Base-by-base conservation (phyloP, 2,329 filamentous ascomycete genomes). In the Cadophora gregata region DNA sequence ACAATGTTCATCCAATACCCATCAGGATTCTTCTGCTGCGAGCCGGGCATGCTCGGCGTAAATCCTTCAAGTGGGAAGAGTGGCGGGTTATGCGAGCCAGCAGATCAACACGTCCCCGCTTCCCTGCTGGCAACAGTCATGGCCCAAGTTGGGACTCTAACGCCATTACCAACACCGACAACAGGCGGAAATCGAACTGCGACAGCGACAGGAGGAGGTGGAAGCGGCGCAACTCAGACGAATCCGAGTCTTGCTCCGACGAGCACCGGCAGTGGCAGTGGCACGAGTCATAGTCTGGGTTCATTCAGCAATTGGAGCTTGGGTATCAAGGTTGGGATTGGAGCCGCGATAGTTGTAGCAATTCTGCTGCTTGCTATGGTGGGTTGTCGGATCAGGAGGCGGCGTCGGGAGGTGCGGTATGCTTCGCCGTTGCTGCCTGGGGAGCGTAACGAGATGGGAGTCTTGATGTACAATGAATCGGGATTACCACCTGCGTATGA, bases 61-160 rank as follows among this genome's bases (percentile, higher is more conserved):
- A 63, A 61, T n/a, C 63, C 67, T 7, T 45, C 36, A 3, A 62
- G 31, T 16, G 63, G 60, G 1, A 42, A 14, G 14, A 19, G 1
- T 4, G 67, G 62, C 14, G 67, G 67, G n/a, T 21, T 68, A 12
- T 68, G 67, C 27, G 63, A 68, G 29, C 33, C 67, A 14, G 42
- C 60, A 45, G 63, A 65, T 29, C 67, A 68, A 59, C 33, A 59
- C 16, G 56, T 68, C 2, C 64, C 67, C 19, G 59, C 60, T 16
- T 64, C 63, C 3, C 27, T 66, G 21, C 60, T 68, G 12, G 67
- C 67, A 36, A 66, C 67, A 31, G 56, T 66, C 25, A 61, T 48
- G 7, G 27, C 56, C 14, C 67, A 68, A 55, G 27, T 66, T n/a
- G 67, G 67, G 9, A 42, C 31, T 12, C 33, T 62, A 25, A 64